Evolutionary conservation across 192 early-diverging fungal genomes (phyloP).

Genomic region (Phlyctochytrium bullatum): DNA sequence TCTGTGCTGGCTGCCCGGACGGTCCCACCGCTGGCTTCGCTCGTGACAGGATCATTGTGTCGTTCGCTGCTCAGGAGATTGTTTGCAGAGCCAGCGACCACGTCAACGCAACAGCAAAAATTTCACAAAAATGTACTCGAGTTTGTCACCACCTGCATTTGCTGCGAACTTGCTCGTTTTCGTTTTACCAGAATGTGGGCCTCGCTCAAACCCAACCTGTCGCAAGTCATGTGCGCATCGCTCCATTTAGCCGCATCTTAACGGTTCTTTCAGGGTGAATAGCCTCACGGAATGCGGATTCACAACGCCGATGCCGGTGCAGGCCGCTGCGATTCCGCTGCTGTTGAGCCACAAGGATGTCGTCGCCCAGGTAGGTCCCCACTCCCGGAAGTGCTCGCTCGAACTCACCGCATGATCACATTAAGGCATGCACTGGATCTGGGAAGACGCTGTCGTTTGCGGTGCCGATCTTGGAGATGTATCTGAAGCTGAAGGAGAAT

Average conservation of each 20-base stretch:
- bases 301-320: constrained; percentile 89
- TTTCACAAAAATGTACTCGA: too few species aligned
- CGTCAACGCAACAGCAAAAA: too few species aligned
- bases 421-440: constrained; percentile 88
- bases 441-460: constrained; percentile 94
- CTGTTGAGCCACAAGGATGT: constrained; percentile 94
- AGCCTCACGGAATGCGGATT: too few species aligned
- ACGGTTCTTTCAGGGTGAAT: too few species aligned
- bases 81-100: too few species aligned
- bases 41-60: constrained; percentile 55
- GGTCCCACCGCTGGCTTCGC: constrained; percentile 49
- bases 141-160: too few species aligned
- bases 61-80: too few species aligned
- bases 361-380: constrained; percentile 72
- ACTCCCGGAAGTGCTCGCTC: not conserved
- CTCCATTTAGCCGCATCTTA: too few species aligned
- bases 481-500: constrained; percentile 56
- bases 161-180: too few species aligned
- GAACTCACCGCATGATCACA: not conserved
- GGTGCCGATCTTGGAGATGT: constrained; percentile 88
- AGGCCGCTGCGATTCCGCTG: constrained; percentile 85
- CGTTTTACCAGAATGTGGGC: too few species aligned
- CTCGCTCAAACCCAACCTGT: too few species aligned
- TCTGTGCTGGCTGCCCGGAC: not conserved
- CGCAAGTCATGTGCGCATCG: too few species aligned